Percentiles rank a stretch among this genome's conserved stretches.
Evolutionary conservation across 2,329 filamentous ascomycete genomes (phyloP).

Genomic region (Talaromyces sp.): DNA sequence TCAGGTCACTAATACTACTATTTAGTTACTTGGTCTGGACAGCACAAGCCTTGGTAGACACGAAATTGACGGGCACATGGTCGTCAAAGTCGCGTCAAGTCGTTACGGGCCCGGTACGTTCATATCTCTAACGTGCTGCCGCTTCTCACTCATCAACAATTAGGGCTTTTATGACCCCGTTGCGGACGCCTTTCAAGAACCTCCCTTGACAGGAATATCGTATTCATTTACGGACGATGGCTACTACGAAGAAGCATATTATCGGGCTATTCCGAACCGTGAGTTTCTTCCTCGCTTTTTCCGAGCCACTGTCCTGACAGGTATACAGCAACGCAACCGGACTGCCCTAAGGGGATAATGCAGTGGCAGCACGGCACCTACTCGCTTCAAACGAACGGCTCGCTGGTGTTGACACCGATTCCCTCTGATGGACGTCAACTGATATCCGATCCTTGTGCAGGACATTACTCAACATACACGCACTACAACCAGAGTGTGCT

Average conservation of each 20-base stretch:
- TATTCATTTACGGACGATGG: conserved; percentile 71
- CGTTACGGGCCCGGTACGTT: conserved; percentile 62
- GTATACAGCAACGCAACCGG: conserved; percentile 53
- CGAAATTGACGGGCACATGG: conserved; percentile 66
- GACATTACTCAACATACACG: conserved; percentile 56
- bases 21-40: conserved; percentile 37
- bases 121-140: conserved; percentile 24
- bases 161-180: conserved; percentile 68
- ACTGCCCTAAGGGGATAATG: conserved; percentile 63
- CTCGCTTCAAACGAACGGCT: conserved; percentile 55
- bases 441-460: conserved; percentile 62
- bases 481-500: conserved; percentile 64
- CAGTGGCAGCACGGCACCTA: conserved; percentile 72
- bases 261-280: conserved; percentile 68
- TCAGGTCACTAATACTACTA: conserved; percentile 29
- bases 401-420: conserved; percentile 59
- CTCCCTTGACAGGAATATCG: conserved; percentile 64
- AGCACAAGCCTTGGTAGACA: conserved; percentile 42
- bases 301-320: conserved; percentile 18
- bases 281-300: conserved; percentile 32
- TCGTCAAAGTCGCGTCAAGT: conserved; percentile 67
- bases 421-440: conserved; percentile 66
- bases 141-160: background rate
- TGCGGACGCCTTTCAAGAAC: conserved; percentile 64
- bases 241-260: conserved; percentile 66